Conservation (phyloP, 441 rosid genomes). For the Gossypium davidsonii region DNA sequence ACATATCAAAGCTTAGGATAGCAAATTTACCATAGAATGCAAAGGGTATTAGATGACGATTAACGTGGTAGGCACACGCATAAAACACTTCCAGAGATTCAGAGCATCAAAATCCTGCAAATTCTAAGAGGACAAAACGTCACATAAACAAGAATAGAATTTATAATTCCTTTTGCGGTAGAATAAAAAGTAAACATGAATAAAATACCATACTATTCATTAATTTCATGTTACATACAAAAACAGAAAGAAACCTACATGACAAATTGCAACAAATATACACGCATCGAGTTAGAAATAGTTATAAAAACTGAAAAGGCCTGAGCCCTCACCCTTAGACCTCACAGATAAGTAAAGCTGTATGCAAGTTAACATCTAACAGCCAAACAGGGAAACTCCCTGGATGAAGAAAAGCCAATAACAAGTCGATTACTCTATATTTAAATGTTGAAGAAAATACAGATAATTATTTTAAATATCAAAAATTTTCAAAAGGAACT, state of each 20-base stretch:
- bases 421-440: background rate
- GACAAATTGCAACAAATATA: background rate
- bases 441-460: background rate
- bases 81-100: background rate
- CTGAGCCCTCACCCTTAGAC: too few species aligned
- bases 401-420: background rate
- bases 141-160: background rate
- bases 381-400: background rate
- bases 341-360: background rate
- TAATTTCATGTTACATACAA: background rate
- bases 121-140: background rate
- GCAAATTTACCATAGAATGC: constrained; percentile 20
- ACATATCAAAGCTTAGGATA: background rate
- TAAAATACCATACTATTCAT: background rate
- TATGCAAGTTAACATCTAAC: background rate
- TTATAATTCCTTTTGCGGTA: background rate
- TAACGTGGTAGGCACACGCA: background rate
- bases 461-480: background rate
- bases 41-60: background rate
- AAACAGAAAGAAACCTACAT: background rate
- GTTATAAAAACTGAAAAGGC: too few species aligned
- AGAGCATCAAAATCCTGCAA: constrained; percentile 17
- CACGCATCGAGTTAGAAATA: background rate
- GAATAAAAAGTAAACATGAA: background rate
- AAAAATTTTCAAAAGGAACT: background rate